Base-by-base conservation (phyloP, 1,139 yeast species). In the Magnusiomyces sp. region DNA sequence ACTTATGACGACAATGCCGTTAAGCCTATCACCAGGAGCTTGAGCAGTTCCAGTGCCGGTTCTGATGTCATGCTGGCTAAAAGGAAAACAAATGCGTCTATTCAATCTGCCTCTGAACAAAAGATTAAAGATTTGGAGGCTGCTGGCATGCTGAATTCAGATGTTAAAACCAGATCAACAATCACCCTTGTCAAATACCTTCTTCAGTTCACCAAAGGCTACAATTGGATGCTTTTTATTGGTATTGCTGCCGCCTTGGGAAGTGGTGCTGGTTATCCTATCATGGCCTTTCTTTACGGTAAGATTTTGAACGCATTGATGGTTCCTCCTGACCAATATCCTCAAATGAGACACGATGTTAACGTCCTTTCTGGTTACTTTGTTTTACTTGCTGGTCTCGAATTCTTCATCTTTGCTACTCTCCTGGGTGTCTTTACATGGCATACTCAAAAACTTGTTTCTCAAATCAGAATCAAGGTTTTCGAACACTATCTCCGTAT, bases 401-500 rank as follows among this genome's bases (percentile, higher is more conserved):
- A 42, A 29, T 45, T 48, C 16, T 11, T 47, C n/a, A 14, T 34
- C 36, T 45, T 34, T 33, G 23, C 17, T 16, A 32, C 27, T 13
- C 20, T 40, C 11, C 42, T 48, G 34, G 48, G 51, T 9, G 23
- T 40, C 19, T 17, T 40, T 27, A 39, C 48, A 14, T 41, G 40
- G 29, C 51, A 48, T 48, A 45, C 56, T 17, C 60, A 61, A 39
- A 53, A 58, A 27, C 56, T 68, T 19, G 68, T 68, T 11, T 61
- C 67, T 32, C 52, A 52, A 31, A 64, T 68, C 27, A 63, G 72
- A 6, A 54, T 56, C 45, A 43, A 54, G 10, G 60, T 66, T 17
- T 67, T 68, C 59, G 46, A 56, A 9, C 70, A 67, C 50, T 59
- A 59, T 47, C 43, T 88, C 57, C 76, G 83, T 27, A 94, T 87